These are phyloP conservation scores for Trichoderma sp. DNA, from an alignment of 2,329 filamentous ascomycete genomes.

Conservation along the genomic window DNA sequence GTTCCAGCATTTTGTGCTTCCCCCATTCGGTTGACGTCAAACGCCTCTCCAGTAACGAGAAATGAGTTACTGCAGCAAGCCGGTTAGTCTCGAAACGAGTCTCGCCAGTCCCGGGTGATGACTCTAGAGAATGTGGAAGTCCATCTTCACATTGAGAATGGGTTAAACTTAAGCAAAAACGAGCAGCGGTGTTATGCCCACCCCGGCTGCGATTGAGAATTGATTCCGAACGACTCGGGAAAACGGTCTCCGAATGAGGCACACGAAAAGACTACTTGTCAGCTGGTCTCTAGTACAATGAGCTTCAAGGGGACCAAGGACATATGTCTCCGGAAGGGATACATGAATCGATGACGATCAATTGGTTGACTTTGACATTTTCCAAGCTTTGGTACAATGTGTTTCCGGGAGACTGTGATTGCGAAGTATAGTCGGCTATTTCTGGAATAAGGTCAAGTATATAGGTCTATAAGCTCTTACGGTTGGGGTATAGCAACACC, in stretches of 20 bases:
- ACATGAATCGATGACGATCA: background rate
- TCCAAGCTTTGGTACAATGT: background rate
- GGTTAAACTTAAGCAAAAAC: no score
- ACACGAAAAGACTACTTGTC: no score
- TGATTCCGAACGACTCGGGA: no score
- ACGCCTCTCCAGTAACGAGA: constrained; percentile 61
- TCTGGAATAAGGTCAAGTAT: background rate
- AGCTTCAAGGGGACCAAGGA: no score
- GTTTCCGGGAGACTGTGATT: background rate
- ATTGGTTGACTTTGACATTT: background rate
- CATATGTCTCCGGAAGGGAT: no score
- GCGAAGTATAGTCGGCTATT: background rate
- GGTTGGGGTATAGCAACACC: background rate
- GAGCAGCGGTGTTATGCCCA: no score
- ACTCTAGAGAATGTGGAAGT: no score
- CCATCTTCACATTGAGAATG: no score
- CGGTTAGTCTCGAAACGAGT: constrained; percentile 57
- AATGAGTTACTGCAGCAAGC: constrained; percentile 53
- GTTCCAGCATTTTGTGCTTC: constrained; percentile 42
- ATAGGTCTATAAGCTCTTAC: background rate
- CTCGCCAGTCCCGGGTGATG: constrained; percentile 65
- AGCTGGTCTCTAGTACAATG: no score
- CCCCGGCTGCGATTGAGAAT: no score
- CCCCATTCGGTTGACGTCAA: constrained; percentile 37
- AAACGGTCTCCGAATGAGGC: no score